Conservation (phyloP, 202 grass and related monocot species). For the Brachypodium distachyon region DNA sequence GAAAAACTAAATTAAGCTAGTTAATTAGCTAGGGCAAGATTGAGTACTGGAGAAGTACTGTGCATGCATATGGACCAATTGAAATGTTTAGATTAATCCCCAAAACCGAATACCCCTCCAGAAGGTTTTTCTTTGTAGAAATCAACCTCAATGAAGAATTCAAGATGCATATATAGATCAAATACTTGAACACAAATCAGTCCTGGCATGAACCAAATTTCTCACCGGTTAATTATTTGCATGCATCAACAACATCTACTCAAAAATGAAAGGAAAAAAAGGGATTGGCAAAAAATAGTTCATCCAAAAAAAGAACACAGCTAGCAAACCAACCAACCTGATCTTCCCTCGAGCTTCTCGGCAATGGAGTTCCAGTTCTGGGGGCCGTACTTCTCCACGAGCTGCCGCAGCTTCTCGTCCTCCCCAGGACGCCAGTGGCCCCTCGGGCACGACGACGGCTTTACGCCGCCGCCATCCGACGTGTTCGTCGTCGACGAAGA, state of each 20-base stretch:
- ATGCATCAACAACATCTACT: background rate
- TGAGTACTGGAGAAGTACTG: background rate
- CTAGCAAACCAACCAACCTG: slow-evolving; percentile 40
- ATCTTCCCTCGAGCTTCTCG: slow-evolving; percentile 88
- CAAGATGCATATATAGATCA: background rate
- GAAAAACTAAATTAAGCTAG: background rate
- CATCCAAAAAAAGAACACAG: background rate
- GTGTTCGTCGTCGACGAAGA: slow-evolving; percentile 60
- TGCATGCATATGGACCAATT: background rate
- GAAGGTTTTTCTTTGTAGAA: background rate
- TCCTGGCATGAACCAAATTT: background rate
- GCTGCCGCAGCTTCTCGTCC: slow-evolving; percentile 68
- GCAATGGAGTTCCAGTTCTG: slow-evolving; percentile 99
- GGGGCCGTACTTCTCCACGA: slow-evolving; percentile 69
- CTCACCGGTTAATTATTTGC: background rate
- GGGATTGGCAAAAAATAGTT: background rate
- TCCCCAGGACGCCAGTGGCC: slow-evolving; percentile 84
- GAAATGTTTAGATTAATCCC: background rate
- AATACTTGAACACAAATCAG: background rate
- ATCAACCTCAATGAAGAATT: background rate
- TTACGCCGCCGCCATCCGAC: slow-evolving; percentile 40
- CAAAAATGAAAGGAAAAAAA: background rate
- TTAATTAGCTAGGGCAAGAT: background rate
- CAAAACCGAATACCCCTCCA: background rate
- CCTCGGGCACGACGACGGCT: slow-evolving; percentile 47